Evolutionary conservation across 805 yeast genomes (phyloP).

Genomic region (Ogataea neopini): DNA sequence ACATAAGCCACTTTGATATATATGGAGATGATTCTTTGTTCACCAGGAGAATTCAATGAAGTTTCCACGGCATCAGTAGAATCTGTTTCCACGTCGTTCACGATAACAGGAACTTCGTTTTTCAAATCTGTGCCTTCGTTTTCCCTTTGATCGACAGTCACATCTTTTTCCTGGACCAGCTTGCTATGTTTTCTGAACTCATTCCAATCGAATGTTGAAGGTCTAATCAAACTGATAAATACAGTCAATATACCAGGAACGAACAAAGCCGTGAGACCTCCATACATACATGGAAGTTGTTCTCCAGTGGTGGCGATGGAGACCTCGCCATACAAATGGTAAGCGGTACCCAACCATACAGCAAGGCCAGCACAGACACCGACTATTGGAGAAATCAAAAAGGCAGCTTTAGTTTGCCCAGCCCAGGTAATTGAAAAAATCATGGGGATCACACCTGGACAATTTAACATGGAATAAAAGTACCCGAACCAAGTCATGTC

Average conservation of each 20-base stretch:
- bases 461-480: slow-evolving; percentile 38
- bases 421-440: slow-evolving; percentile 38
- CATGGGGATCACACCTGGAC: slow-evolving; percentile 42
- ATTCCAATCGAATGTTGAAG: slow-evolving; percentile 35
- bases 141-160: slow-evolving; percentile 3
- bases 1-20: slow-evolving; percentile 27
- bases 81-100: slow-evolving; percentile 1
- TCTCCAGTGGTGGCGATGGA: slow-evolving; percentile 32
- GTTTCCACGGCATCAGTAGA: neutral
- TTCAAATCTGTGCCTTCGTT: neutral
- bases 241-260: slow-evolving; percentile 36
- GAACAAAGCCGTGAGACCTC: slow-evolving; percentile 36
- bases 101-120: neutral
- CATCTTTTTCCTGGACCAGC: slow-evolving; percentile 4
- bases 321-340: slow-evolving; percentile 32
- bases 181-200: slow-evolving; percentile 24
- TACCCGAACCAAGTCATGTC: slow-evolving; percentile 41
- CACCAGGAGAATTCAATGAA: neutral
- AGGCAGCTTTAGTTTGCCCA: slow-evolving; percentile 32
- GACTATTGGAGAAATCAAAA: slow-evolving; percentile 34
- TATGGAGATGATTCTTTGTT: neutral
- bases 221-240: slow-evolving; percentile 33
- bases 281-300: slow-evolving; percentile 39
- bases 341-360: slow-evolving; percentile 37
- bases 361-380: slow-evolving; percentile 35